Percentiles rank a stretch among this genome's conserved stretches.
Evolutionary conservation across 2,329 filamentous ascomycete species (phyloP).

Genomic region (Escovopsis sp.): DNA sequence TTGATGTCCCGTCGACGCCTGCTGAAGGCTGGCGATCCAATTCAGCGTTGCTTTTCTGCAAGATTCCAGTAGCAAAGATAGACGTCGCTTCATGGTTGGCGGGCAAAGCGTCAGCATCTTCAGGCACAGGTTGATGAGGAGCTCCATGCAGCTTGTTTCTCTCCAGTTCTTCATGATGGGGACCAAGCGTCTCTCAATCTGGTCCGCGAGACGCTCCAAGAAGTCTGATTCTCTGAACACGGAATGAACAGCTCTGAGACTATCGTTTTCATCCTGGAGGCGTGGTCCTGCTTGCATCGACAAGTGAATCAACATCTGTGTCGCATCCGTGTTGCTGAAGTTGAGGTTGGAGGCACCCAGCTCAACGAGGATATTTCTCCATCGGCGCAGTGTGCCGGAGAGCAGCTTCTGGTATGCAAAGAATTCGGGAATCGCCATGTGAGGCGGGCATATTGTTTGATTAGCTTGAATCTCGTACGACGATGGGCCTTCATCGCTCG

Average conservation of each 20-base stretch:
- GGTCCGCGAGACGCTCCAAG: constrained; percentile 29
- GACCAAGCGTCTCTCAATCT: constrained; percentile 28
- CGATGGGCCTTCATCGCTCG: constrained; percentile 6
- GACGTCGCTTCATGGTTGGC: constrained; percentile 5
- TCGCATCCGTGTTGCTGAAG: constrained; percentile 30
- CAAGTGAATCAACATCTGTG: constrained; percentile 35
- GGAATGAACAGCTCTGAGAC: constrained; percentile 31
- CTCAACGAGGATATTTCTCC: constrained; percentile 34
- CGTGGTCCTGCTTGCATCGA: constrained; percentile 39
- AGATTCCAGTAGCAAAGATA: constrained; percentile 21
- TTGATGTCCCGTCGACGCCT: constrained; percentile 24
- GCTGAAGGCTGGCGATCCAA: constrained; percentile 36
- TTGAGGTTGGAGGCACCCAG: constrained; percentile 41
- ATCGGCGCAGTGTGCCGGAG: constrained; percentile 30
- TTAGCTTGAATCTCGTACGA: constrained; percentile 41
- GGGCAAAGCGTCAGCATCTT: constrained; percentile 17
- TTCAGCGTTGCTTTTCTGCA: constrained; percentile 27
- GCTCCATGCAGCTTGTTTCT: constrained; percentile 43
- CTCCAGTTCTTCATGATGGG: constrained; percentile 41
- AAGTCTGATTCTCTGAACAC: constrained; percentile 36
- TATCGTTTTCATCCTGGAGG: neutral
- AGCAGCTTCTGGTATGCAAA: constrained; percentile 34
- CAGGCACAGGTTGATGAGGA: constrained; percentile 35
- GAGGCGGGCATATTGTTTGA: constrained; percentile 30
- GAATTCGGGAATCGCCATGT: constrained; percentile 36